Evolutionary conservation across 2,329 filamentous ascomycete species (phyloP).

Genomic region (Neofusicoccum parvum): DNA sequence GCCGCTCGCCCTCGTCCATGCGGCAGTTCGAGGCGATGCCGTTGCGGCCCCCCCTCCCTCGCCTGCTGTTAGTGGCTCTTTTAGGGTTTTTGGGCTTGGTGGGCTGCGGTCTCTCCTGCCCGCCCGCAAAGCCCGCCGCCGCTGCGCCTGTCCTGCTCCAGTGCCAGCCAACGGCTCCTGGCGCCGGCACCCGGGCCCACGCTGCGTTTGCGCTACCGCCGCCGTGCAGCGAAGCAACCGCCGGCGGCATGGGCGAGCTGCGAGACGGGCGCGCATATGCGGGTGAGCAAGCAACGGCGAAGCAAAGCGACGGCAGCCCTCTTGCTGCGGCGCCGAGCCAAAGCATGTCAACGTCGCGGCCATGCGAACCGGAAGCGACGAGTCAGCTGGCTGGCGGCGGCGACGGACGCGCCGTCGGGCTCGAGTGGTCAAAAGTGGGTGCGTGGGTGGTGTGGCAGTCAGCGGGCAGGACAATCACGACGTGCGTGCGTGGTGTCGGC

Average conservation of each 20-base stretch:
- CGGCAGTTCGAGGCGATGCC: slow-evolving; percentile 11
- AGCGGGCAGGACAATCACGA: neutral
- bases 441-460: neutral
- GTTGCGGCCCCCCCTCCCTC: neutral
- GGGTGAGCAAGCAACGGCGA: neutral
- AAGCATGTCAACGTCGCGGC: neutral
- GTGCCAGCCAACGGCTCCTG: neutral
- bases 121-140: neutral
- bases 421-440: neutral
- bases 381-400: slow-evolving; percentile 1
- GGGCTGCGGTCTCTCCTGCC: neutral
- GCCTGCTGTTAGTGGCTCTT: neutral
- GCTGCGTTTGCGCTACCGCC: neutral
- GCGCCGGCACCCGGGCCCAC: slow-evolving; percentile 1
- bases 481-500: neutral
- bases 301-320: neutral
- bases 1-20: neutral
- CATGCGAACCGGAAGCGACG: neutral
- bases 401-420: neutral
- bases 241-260: too few relatives aligned
- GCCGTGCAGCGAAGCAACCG: neutral
- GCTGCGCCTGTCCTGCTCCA: neutral
- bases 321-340: neutral
- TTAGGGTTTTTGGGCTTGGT: neutral
- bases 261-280: slow-evolving; percentile 1